Evolutionary conservation across 495 filamentous ascomycete genomes (phyloP).

Genomic region (Copromyces sp.): DNA sequence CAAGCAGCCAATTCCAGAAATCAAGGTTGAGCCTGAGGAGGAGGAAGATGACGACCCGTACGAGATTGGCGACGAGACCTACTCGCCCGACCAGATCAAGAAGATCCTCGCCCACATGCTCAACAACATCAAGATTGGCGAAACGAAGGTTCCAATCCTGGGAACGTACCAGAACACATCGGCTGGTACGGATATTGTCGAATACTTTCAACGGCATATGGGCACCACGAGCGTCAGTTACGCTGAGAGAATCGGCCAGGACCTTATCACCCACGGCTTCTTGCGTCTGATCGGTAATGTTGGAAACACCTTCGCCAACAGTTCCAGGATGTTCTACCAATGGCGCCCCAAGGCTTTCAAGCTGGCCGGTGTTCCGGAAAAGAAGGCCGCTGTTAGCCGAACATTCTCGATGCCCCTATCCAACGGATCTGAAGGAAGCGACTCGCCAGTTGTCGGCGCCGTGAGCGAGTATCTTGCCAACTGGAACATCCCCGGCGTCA

Average conservation of each 20-base stretch:
- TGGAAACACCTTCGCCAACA: conserved; percentile 92
- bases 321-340: conserved; percentile 92
- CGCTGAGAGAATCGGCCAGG: conserved; percentile 87
- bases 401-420: conserved; percentile 51
- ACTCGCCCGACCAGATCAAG: conserved; percentile 76
- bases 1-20: conserved; percentile 42
- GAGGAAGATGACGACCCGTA: conserved; percentile 63
- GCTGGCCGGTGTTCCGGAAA: conserved; percentile 75
- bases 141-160: conserved; percentile 89
- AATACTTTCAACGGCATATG: conserved; percentile 87
- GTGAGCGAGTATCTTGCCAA: conserved; percentile 80
- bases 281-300: conserved; percentile 87
- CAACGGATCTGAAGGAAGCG: conserved; percentile 43
- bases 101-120: conserved; percentile 83
- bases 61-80: conserved; percentile 84
- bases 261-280: conserved; percentile 78
- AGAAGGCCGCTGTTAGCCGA: conserved; percentile 61
- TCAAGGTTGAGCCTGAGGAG: conserved; percentile 43
- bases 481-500: conserved; percentile 72
- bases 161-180: conserved; percentile 91
- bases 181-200: conserved; percentile 81
- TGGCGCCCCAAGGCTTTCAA: conserved; percentile 92
- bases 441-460: conserved; percentile 64
- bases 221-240: conserved; percentile 72
- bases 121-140: conserved; percentile 71